Base-by-base conservation (phyloP, 2,329 filamentous ascomycete genomes). In the Neonectria faginata region DNA sequence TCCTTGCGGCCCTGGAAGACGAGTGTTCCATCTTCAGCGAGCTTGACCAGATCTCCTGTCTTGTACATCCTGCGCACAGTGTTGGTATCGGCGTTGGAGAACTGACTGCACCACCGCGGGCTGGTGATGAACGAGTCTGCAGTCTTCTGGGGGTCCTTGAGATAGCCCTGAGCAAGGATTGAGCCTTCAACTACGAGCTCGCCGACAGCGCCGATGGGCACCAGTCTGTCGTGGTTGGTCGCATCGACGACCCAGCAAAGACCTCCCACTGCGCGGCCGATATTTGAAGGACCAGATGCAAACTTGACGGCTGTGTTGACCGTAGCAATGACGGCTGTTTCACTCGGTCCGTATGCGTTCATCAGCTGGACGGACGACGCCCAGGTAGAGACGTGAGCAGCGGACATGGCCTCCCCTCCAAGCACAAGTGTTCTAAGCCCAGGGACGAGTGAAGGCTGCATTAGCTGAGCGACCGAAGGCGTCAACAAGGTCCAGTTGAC, bases 1-100 rank as follows among this genome's bases (percentile, higher is more conserved):
- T 90, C 87, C 64, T 86, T 87, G 16, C 88, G 80, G n/a, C 85
- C 85, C n/a, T 86, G 64, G 41, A 81, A 85, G 0, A 77, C 70
- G 6, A 86, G 67, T 5, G 74, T 73, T 0, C 82, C 81, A 39
- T 84, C 79, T 0, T 73, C 67, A 39, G 80, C 74, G 41, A 84
- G 83, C 22, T 70, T 69, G 2, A 77, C 84, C 3, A 86, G 74
- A 67, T 86, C 84, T 6, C 84, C 84, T 2, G 84, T 85, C 62
- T 81, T 81, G 68, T 84, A 86, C 8, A 20, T 1, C 62, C 58
- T 2, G 67, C 68, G 20, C 66, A 0, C 3, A 16, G 0, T 54
- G 14, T 0, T 50, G 51, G 9, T 1, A 61, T 20, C 80, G 79
- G 57, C 85, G 78, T 74, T 85, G 91, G 67, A 66, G 51, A 52